Percentiles rank a stretch among this genome's conserved stretches.
These are phyloP conservation scores for Isabelozyma heimii DNA, from an alignment of 805 yeast species.

Conservation along the genomic window DNA sequence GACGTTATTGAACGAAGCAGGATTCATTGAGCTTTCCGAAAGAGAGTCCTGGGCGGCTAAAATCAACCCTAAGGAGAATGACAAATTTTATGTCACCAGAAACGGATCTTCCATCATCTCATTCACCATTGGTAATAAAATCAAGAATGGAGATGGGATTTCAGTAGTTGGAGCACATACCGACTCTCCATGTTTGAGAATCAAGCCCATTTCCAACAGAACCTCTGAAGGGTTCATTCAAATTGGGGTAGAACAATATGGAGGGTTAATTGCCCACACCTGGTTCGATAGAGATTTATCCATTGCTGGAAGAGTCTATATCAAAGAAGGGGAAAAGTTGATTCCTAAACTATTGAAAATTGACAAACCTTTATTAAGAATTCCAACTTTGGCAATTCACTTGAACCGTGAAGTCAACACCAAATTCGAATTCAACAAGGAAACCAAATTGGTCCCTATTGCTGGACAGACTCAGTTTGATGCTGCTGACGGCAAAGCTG, in stretches of 20 bases:
- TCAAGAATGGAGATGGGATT: constrained; percentile 75
- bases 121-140: constrained; percentile 72
- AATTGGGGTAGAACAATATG: constrained; percentile 91
- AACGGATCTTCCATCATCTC: constrained; percentile 88
- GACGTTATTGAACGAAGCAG: constrained; percentile 51
- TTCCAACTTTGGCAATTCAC: constrained; percentile 94
- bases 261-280: constrained; percentile 95
- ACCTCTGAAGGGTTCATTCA: constrained; percentile 74
- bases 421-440: constrained; percentile 87
- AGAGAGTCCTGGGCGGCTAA: constrained; percentile 63
- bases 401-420: constrained; percentile 71
- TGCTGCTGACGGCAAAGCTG: constrained; percentile 12
- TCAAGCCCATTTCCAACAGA: constrained; percentile 81
- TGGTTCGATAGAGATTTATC: constrained; percentile 96
- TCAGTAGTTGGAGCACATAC: constrained; percentile 96
- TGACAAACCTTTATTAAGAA: constrained; percentile 79
- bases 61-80: constrained; percentile 33
- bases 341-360: constrained; percentile 74
- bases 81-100: constrained; percentile 83
- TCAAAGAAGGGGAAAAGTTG: constrained; percentile 47
- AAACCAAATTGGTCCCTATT: constrained; percentile 81
- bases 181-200: constrained; percentile 85
- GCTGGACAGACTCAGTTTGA: constrained; percentile 54
- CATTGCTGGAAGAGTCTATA: constrained; percentile 88
- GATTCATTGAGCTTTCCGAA: constrained; percentile 74